A percentile compares a stretch with the other conserved stretches of the same genome.
phyloP scores from a whole-genome alignment of 2,329 filamentous ascomycete species.

The Paramyrothecium sp. region DNA sequence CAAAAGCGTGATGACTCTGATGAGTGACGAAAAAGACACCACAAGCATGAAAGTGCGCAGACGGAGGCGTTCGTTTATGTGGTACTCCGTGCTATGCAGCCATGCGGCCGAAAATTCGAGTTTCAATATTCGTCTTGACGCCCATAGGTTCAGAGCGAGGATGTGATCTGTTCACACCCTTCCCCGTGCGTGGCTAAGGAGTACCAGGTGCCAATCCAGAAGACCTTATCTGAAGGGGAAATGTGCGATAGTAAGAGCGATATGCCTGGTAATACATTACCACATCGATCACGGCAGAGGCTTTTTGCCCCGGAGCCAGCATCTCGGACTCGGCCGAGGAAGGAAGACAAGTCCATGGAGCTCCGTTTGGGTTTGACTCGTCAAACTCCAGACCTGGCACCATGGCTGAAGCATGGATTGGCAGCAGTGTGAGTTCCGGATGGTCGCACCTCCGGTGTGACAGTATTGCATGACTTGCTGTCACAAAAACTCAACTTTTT shows the following conservation, averaged over 20 bases:
- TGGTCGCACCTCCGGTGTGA: background rate
- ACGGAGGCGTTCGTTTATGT: too few species aligned
- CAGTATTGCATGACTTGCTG: slow-evolving; percentile 7
- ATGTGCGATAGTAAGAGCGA: slow-evolving; percentile 56
- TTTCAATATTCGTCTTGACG: too few species aligned
- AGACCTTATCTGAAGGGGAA: slow-evolving; percentile 52
- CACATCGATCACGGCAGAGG: slow-evolving; percentile 30
- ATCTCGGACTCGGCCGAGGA: slow-evolving; percentile 54
- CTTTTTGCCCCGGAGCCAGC: slow-evolving; percentile 57
- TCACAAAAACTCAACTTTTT: slow-evolving; percentile 21
- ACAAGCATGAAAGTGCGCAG: too few species aligned
- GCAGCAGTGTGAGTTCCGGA: background rate
- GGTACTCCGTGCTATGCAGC: too few species aligned
- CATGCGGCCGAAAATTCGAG: too few species aligned
- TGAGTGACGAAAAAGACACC: too few species aligned
- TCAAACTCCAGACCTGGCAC: background rate
- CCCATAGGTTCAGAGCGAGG: too few species aligned
- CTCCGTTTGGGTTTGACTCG: background rate
- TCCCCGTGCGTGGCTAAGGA: too few species aligned
- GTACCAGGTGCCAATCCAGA: background rate
- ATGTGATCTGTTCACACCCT: too few species aligned
- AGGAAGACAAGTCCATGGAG: slow-evolving; percentile 25
- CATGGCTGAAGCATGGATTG: background rate
- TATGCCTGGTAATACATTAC: slow-evolving; percentile 23
- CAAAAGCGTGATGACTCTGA: too few species aligned